These are phyloP conservation scores for Diaporthe citri DNA, from an alignment of 2,329 filamentous ascomycete genomes.

Conservation along the genomic window DNA sequence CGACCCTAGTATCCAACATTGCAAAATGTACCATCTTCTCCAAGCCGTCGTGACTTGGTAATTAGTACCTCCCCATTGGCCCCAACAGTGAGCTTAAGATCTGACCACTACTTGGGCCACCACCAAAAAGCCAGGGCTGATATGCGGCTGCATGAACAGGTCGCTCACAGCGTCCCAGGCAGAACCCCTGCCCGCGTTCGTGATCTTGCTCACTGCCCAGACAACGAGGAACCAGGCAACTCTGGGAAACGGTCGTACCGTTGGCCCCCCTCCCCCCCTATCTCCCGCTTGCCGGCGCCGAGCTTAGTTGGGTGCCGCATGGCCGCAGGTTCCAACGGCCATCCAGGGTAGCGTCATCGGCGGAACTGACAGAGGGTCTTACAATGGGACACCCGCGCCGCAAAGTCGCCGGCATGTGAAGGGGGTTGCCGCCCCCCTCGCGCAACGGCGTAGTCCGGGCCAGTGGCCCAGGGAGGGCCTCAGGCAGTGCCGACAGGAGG, in stretches of 20 bases:
- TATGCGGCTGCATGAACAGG: conserved; percentile 21
- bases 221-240: conserved; percentile 5
- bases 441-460: not conserved
- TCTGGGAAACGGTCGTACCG: not conserved
- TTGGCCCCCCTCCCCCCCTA: not conserved
- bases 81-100: not conserved
- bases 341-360: not conserved
- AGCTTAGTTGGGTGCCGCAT: not conserved
- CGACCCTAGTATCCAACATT: too few relatives aligned
- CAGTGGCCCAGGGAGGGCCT: not conserved
- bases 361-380: not conserved
- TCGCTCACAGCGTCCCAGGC: not conserved
- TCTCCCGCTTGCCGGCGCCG: not conserved
- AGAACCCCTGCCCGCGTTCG: not conserved
- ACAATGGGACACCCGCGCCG: not conserved
- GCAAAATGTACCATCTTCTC: not conserved
- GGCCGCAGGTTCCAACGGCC: not conserved
- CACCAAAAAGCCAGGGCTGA: not conserved
- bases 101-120: not conserved
- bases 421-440: not conserved
- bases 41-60: not conserved
- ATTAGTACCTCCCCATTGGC: too few relatives aligned
- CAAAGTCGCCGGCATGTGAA: not conserved
- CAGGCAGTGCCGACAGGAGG: not conserved
- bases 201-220: not conserved